These are phyloP conservation scores for Apiospora saccharicola DNA, from an alignment of 2,329 filamentous ascomycete genomes.

Conservation along the genomic window DNA sequence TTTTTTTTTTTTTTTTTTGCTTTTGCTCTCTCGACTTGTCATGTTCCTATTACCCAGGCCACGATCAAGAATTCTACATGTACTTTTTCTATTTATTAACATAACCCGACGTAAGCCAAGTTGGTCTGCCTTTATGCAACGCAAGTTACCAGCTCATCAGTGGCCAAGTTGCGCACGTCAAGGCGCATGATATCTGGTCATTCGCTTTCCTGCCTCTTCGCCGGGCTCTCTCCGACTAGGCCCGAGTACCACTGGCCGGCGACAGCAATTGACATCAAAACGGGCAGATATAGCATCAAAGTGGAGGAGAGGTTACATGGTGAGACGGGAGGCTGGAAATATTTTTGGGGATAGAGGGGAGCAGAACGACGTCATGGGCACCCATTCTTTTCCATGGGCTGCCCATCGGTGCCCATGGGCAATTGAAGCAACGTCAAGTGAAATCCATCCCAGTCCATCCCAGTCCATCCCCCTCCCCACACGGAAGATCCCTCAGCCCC, in stretches of 20 bases:
- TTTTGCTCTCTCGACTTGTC: neutral
- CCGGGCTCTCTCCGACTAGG: neutral
- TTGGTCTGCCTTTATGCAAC: neutral
- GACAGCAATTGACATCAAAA: constrained; percentile 2
- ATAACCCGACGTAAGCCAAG: neutral
- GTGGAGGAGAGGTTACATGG: constrained; percentile 14
- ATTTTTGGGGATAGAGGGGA: constrained; percentile 12
- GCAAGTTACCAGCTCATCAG: neutral
- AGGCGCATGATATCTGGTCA: constrained; percentile 11
- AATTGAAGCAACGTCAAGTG: neutral
- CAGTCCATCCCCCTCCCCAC: neutral
- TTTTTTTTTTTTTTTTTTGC: neutral
- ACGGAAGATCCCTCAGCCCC: constrained; percentile 15
- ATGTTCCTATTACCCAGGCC: neutral
- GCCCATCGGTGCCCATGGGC: neutral
- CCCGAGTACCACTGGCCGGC: neutral
- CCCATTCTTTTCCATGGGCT: constrained; percentile 1
- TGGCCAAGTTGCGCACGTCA: constrained; percentile 9
- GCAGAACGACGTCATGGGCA: constrained; percentile 9
- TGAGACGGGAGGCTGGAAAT: constrained; percentile 17
- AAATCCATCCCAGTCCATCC: neutral
- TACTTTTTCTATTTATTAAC: neutral
- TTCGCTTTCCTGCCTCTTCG: neutral
- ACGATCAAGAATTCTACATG: neutral
- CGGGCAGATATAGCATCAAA: neutral